Percentiles rank a stretch among this genome's conserved stretches.
These are phyloP conservation scores for Lasiosphaeris hirsuta DNA, from an alignment of 495 filamentous ascomycete species.

Conservation along the genomic window DNA sequence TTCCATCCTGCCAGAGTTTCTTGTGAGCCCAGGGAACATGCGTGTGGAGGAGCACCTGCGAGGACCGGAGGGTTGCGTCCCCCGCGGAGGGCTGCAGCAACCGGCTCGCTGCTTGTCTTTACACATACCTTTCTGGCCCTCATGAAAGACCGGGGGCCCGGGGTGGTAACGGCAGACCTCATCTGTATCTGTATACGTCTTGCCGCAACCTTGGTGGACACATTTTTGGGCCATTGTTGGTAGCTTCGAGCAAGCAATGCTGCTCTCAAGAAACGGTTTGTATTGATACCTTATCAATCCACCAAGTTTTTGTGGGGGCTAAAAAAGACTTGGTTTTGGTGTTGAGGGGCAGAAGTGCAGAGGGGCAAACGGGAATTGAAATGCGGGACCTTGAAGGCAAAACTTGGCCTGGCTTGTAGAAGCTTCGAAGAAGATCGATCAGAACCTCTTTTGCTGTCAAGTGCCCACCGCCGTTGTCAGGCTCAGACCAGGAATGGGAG, in stretches of 20 bases:
- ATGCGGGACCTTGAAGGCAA: not conserved
- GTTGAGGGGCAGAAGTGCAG: not conserved
- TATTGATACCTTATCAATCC: not conserved
- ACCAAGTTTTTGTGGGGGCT: too few species aligned
- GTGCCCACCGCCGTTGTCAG: not conserved
- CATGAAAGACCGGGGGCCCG: slow-evolving; percentile 92
- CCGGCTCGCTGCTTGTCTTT: slow-evolving; percentile 10
- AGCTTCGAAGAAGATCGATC: slow-evolving; percentile 21
- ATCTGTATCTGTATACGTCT: slow-evolving; percentile 75
- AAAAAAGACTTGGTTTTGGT: not conserved
- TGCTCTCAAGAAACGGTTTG: not conserved
- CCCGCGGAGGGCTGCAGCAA: not conserved
- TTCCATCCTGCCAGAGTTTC: slow-evolving; percentile 74
- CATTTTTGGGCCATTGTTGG: slow-evolving; percentile 79
- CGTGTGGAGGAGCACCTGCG: too few species aligned
- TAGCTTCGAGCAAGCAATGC: not conserved
- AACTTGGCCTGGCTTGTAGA: slow-evolving; percentile 6
- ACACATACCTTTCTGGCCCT: slow-evolving; percentile 91
- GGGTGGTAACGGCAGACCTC: slow-evolving; percentile 92
- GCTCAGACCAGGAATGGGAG: not conserved
- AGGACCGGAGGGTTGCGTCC: too few species aligned
- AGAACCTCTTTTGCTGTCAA: slow-evolving; percentile 7
- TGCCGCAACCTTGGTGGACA: slow-evolving; percentile 93
- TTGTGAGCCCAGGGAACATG: not conserved
- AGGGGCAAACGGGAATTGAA: too few species aligned